These are phyloP conservation scores for Volvariella surrecta DNA, from an alignment of 1,284 basidiomycete species.

Conservation along the genomic window DNA sequence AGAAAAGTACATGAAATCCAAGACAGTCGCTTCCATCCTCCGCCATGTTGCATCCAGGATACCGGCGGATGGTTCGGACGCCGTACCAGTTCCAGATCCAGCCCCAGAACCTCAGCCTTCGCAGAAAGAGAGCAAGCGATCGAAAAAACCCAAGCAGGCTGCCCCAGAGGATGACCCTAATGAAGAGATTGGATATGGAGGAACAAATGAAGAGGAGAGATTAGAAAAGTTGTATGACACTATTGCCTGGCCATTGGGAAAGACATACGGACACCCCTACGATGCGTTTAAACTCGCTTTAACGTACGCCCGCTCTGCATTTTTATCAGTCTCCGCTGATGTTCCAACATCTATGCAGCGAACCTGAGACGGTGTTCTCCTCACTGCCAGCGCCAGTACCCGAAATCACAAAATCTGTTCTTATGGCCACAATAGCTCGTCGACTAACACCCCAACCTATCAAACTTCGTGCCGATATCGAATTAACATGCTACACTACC, in stretches of 20 bases:
- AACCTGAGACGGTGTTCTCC: slow-evolving; percentile 81
- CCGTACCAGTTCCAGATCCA: slow-evolving; percentile 17
- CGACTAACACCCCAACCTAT: slow-evolving; percentile 97
- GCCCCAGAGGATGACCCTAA: slow-evolving; percentile 30
- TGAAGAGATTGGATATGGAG: slow-evolving; percentile 32
- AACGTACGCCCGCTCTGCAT: slow-evolving; percentile 60
- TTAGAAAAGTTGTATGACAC: slow-evolving; percentile 85
- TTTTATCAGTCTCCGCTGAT: slow-evolving; percentile 3
- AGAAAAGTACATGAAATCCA: slow-evolving; percentile 97
- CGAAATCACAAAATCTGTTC: slow-evolving; percentile 50
- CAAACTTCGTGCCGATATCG: slow-evolving; percentile 97
- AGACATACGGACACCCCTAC: slow-evolving; percentile 92
- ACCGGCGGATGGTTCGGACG: slow-evolving; percentile 30
- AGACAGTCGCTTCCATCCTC: slow-evolving; percentile 90
- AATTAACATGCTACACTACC: slow-evolving; percentile 95
- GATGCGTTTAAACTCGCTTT: slow-evolving; percentile 97
- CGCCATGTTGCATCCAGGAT: slow-evolving; percentile 90
- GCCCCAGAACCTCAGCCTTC: slow-evolving; percentile 28
- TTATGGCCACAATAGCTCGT: slow-evolving; percentile 86
- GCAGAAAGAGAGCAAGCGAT: slow-evolving; percentile 39
- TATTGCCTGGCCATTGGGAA: slow-evolving; percentile 90
- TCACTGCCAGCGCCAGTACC: slow-evolving; percentile 61
- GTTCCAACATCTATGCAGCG: slow-evolving; percentile 36
- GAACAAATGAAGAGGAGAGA: slow-evolving; percentile 60
- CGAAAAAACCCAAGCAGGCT: slow-evolving; percentile 34